Base-by-base conservation (phyloP, 257 asterid species). In the Nicotiana attenuata region DNA sequence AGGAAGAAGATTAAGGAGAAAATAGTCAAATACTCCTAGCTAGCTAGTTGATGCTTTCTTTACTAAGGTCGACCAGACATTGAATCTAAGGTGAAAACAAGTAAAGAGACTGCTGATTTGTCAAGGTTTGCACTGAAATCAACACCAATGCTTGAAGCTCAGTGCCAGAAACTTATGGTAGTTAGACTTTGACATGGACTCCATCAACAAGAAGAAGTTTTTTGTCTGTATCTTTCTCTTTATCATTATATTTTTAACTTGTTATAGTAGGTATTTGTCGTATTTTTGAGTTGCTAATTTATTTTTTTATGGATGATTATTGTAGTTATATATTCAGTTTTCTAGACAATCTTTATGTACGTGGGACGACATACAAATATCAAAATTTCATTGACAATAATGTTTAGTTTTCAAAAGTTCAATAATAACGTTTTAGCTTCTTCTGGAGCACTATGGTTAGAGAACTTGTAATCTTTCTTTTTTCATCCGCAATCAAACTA, bases 91-190 rank as follows among this genome's bases (percentile, higher is more conserved):
- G 91, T 83, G 26, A 7, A 71, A 76, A 80, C 20, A 31, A 41
- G 92, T 85, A 82, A 83, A 80, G 90, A 69, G 91, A 89, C 90
- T 87, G 86, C 89, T 86, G 80, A 78, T 84, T 86, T 83, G 91
- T 84, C 92, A 87, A 89, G 91, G 59, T 81, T 90, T 85, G 91
- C 90, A 91, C 84, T 90, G 93, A 90, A 84, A 81, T 87, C 88
- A 88, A 80, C 86, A 80, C 88, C 88, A 84, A 71, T 35, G 15
- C 13, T 35, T 38, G 17, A 33, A 35, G 17, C 17, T 69, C 50
- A 69, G n/a, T 10, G 10, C 66, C 31, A 60, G 31, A 60, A 60
- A 20, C 65, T 2, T 57, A 69, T 71, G 59, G 38, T 13, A 11
- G 31, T 20, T 45, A 5, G 15, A 3, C 7, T 45, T 71, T 45